Percentiles rank a stretch among this genome's conserved stretches.
Conservation (phyloP, 225 moss, liverwort and hornwort species). For the Bryum argenteum region DNA sequence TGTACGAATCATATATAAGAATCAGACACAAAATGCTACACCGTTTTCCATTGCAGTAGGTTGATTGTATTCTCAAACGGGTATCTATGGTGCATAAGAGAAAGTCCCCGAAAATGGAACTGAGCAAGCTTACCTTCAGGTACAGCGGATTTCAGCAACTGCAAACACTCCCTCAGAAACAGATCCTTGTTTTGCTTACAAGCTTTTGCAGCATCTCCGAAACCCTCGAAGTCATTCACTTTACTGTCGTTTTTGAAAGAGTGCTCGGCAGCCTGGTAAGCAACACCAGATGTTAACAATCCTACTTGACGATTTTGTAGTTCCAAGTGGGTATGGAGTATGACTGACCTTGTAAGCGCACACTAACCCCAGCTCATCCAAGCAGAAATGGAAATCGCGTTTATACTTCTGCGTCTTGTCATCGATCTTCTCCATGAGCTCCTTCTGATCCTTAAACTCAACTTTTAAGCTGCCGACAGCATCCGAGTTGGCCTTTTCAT, state of each 20-base stretch:
- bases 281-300: not conserved
- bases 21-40: conserved; percentile 11
- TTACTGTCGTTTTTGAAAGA: conserved; percentile 63
- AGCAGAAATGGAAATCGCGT: conserved; percentile 77
- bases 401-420: conserved; percentile 67
- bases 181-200: conserved; percentile 65
- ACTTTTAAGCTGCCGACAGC: conserved; percentile 39
- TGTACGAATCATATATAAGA: too few relatives aligned
- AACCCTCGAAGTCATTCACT: conserved; percentile 51
- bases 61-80: not conserved
- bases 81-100: not conserved
- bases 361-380: conserved; percentile 83
- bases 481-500: conserved; percentile 49
- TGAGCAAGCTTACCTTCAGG: conserved; percentile 53
- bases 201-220: conserved; percentile 52
- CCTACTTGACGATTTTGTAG: too few relatives aligned
- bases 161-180: conserved; percentile 69
- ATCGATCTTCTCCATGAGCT: conserved; percentile 61
- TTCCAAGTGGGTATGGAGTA: not conserved
- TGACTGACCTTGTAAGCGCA: conserved; percentile 78
- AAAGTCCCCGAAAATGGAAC: not conserved
- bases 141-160: conserved; percentile 55
- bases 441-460: conserved; percentile 76
- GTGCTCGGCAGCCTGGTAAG: conserved; percentile 71
- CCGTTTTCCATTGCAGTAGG: not conserved